phyloP scores from a whole-genome alignment of 805 yeast species.

The Zygosaccharomyces gambellarensis region DNA sequence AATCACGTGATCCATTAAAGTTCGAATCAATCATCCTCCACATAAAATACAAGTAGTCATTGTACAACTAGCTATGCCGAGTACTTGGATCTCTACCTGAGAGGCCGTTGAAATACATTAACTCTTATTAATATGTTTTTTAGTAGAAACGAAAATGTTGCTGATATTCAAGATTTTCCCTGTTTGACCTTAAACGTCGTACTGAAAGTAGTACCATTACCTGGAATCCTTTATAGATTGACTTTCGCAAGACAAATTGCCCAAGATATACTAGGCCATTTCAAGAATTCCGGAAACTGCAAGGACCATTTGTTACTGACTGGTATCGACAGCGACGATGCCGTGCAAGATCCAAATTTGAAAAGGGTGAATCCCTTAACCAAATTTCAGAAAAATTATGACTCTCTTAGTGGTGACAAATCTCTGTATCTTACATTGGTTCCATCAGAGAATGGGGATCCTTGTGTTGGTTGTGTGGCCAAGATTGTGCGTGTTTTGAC shows the following conservation, averaged over 20 bases:
- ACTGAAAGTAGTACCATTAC: conserved; percentile 44
- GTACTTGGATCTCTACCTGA: background rate
- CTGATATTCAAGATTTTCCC: conserved; percentile 9
- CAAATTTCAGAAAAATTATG: conserved; percentile 16
- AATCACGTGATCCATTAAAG: background rate
- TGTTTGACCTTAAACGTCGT: conserved; percentile 16
- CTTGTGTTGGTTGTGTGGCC: conserved; percentile 17
- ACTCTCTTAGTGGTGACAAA: conserved; percentile 33
- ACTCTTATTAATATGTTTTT: conserved; percentile 1
- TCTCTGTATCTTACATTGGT: conserved; percentile 33
- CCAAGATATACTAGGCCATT: conserved; percentile 42
- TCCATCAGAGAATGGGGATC: conserved; percentile 15
- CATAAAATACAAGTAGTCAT: conserved; percentile 1
- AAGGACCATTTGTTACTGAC: conserved; percentile 22
- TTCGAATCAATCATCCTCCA: background rate
- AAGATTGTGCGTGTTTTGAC: conserved; percentile 13
- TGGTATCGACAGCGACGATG: conserved; percentile 32
- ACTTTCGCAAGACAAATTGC: conserved; percentile 46
- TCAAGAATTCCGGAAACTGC: conserved; percentile 22
- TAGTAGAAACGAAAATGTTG: background rate
- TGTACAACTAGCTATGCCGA: background rate
- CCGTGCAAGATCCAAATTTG: conserved; percentile 48
- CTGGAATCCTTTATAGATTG: conserved; percentile 61
- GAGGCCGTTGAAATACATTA: background rate
- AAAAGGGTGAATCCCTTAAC: conserved; percentile 25